These are phyloP conservation scores for Globisporangium cylindrosporum DNA, from an alignment of 352 stramenopile species.

Conservation along the genomic window DNA sequence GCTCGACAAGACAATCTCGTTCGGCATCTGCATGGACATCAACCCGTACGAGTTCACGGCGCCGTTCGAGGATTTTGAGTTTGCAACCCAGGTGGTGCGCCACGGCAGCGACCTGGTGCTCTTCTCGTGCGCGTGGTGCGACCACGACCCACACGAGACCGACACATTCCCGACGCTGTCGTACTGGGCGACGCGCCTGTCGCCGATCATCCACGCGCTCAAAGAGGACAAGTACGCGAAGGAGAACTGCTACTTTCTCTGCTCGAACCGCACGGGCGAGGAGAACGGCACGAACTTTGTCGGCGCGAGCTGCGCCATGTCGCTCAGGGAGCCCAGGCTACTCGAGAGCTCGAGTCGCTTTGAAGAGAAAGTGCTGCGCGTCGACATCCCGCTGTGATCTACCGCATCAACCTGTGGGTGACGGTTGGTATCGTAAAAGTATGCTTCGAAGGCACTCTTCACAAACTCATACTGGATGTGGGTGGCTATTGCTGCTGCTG, in stretches of 20 bases:
- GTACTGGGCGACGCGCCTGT: conserved; percentile 73
- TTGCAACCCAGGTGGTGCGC: conserved; percentile 46
- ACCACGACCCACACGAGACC: conserved; percentile 57
- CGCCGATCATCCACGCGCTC: conserved; percentile 52
- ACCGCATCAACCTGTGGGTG: background rate
- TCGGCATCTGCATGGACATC: conserved; percentile 91
- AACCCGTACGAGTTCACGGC: conserved; percentile 81
- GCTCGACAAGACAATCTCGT: conserved; percentile 74
- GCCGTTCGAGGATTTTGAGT: conserved; percentile 69
- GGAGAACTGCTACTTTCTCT: conserved; percentile 66
- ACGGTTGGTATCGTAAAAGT: background rate
- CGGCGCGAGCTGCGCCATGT: conserved; percentile 71
- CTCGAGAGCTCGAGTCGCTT: conserved; percentile 44
- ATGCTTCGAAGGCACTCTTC: background rate
- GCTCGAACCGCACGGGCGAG: conserved; percentile 70
- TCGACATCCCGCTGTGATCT: conserved; percentile 37
- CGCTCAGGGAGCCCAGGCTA: conserved; percentile 53
- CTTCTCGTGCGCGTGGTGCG: conserved; percentile 83
- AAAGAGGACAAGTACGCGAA: conserved; percentile 33
- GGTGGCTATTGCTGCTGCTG: no score
- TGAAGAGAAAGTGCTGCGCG: conserved; percentile 55
- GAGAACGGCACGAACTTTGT: conserved; percentile 85
- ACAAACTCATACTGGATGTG: no score
- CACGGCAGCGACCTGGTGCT: conserved; percentile 67
- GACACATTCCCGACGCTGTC: conserved; percentile 47